Evolutionary conservation across 768 basidiomycete genomes (phyloP).

Genomic region (Lactifluus rugatus): DNA sequence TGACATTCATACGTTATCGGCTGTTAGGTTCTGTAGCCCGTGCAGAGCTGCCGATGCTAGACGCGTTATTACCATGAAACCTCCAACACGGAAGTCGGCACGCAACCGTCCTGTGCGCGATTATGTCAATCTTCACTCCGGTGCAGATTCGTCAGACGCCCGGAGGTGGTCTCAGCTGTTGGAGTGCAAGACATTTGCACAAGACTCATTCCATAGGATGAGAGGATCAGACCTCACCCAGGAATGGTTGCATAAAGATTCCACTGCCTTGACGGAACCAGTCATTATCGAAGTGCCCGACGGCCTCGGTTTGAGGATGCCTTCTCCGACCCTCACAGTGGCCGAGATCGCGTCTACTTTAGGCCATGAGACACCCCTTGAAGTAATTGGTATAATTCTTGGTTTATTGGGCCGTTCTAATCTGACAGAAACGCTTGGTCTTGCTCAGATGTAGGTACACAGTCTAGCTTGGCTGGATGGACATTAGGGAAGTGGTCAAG

Average conservation of each 20-base stretch:
- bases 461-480: slow-evolving; percentile 82
- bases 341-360: slow-evolving; percentile 71
- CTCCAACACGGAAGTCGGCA: slow-evolving; percentile 71
- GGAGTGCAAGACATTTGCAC: slow-evolving; percentile 53
- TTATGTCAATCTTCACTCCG: slow-evolving; percentile 68
- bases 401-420: background rate
- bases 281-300: slow-evolving; percentile 70
- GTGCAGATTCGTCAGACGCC: slow-evolving; percentile 50
- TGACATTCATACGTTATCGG: slow-evolving; percentile 1
- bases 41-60: slow-evolving; percentile 53
- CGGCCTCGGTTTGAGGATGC: slow-evolving; percentile 89
- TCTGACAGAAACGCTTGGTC: slow-evolving; percentile 4
- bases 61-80: slow-evolving; percentile 62
- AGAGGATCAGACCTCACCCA: slow-evolving; percentile 53
- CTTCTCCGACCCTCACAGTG: slow-evolving; percentile 57
- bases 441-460: slow-evolving; percentile 70
- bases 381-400: slow-evolving; percentile 72
- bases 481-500: slow-evolving; percentile 84
- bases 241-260: slow-evolving; percentile 68
- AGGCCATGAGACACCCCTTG: slow-evolving; percentile 69
- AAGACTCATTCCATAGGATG: slow-evolving; percentile 58
- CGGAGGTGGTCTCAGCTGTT: slow-evolving; percentile 59
- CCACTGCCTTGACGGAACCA: slow-evolving; percentile 70
- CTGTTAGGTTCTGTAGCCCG: slow-evolving; percentile 54
- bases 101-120: slow-evolving; percentile 67